A percentile compares a stretch with the other conserved stretches of the same genome.
These are phyloP conservation scores for Coemansia sp. DNA, from an alignment of 192 early-diverging fungal genomes.

Conservation along the genomic window DNA sequence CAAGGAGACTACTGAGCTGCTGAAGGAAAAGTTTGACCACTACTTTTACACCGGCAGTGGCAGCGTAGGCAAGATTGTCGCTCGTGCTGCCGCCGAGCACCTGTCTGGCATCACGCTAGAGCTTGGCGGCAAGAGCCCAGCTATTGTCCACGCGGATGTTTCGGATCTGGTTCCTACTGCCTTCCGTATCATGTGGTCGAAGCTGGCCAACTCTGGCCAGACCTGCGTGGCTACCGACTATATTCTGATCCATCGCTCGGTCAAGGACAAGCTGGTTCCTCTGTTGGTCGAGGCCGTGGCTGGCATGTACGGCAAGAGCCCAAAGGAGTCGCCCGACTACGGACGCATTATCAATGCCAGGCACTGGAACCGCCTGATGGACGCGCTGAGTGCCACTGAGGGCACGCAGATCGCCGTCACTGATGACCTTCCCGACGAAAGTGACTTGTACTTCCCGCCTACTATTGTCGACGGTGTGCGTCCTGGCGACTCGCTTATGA, in stretches of 20 bases:
- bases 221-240: constrained; percentile 91
- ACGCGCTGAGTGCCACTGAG: constrained; percentile 49
- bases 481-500: constrained; percentile 67
- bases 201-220: constrained; percentile 88
- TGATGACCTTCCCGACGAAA: constrained; percentile 55
- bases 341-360: constrained; percentile 72
- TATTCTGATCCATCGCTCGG: constrained; percentile 66
- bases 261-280: constrained; percentile 61
- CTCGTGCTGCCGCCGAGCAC: constrained; percentile 81
- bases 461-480: constrained; percentile 79
- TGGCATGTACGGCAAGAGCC: constrained; percentile 58
- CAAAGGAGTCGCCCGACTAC: constrained; percentile 58
- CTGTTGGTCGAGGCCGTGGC: constrained; percentile 55
- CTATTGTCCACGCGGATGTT: constrained; percentile 66
- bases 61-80: constrained; percentile 79
- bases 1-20: constrained; percentile 71
- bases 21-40: constrained; percentile 84
- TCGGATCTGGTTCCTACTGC: constrained; percentile 66
- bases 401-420: constrained; percentile 64
- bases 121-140: constrained; percentile 90
- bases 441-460: constrained; percentile 77
- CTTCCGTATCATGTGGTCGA: constrained; percentile 78
- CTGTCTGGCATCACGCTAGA: constrained; percentile 90
- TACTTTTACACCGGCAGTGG: constrained; percentile 93
- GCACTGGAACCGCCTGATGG: constrained; percentile 71